Base-by-base conservation (phyloP, 345 rosid genomes). In the Hibiscus tridactylites region DNA sequence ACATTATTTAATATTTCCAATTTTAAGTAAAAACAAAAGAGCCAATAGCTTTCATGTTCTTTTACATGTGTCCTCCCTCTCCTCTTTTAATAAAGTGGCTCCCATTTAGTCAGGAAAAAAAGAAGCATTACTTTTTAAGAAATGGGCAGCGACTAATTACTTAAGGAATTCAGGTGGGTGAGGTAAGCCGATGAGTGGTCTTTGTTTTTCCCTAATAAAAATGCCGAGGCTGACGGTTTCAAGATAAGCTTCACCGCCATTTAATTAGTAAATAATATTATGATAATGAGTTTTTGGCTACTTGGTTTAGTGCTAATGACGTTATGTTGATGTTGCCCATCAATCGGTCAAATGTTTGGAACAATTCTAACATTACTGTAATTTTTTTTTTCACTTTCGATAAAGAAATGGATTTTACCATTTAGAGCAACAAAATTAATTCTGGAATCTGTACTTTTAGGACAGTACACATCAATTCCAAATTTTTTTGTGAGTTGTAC, bases 81-180 rank as follows among this genome's bases (percentile, higher is more conserved):
- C 6, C 10, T 65, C 6, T 65, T 44, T 28, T 12, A 44, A 13
- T 46, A 3, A 59, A 63, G 73, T 31, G 71, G 75, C 67, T 24
- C 28, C 54, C 49, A 76, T 73, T 64, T 12, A 33, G 58, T 33
- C 57, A 74, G 19, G 19, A 42, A 16, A 33, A 74, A 77, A 75
- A 35, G 73, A 49, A 49, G 65, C 76, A 66, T 54, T 65, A 61
- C 35, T 75, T 81, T 75, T 70, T 5, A 65, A 19, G 8, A 65
- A 19, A 19, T 10, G 4, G 12, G 16, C 49, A 44, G 10, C 9
- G 16, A 17, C 4, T 21, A 16, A 17, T 2, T 64, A 1, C 31
- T 42, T 21, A 12, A 73, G 57, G 44, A 1, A 21, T 12, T 73
- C 35, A 35, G n/a, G 57, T 28, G n/a, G 63, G 63, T 17, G 44